These are phyloP conservation scores for Fragilariopsis cylindrus DNA, from an alignment of 108 stramenopile species.

Conservation along the genomic window DNA sequence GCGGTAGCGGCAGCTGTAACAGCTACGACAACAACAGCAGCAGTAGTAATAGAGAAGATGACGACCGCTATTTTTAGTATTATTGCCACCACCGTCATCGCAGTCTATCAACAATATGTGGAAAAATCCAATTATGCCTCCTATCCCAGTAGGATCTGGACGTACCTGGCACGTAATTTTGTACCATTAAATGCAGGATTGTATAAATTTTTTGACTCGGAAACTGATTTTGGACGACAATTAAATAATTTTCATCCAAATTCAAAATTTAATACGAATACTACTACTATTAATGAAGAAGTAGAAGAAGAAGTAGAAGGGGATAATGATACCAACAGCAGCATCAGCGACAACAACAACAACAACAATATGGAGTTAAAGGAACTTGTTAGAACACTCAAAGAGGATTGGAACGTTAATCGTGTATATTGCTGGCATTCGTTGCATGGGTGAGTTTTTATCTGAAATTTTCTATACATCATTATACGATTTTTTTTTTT, in stretches of 20 bases:
- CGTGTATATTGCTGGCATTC: constrained; percentile 71
- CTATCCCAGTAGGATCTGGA: constrained; percentile 39
- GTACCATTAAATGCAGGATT: constrained; percentile 40
- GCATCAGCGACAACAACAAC: neutral
- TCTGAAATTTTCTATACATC: too few relatives aligned
- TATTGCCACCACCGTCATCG: constrained; percentile 25
- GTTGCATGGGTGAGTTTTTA: constrained; percentile 36
- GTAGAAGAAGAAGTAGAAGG: neutral
- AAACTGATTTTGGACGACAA: constrained; percentile 51
- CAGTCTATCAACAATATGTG: constrained; percentile 36
- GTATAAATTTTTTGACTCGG: constrained; percentile 44
- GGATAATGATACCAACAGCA: neutral
- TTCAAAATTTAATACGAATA: constrained; percentile 24
- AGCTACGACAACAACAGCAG: neutral
- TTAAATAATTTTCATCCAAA: constrained; percentile 41
- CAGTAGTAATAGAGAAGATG: neutral
- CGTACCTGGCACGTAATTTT: constrained; percentile 17
- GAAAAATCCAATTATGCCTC: constrained; percentile 33
- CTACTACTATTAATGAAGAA: neutral
- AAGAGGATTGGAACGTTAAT: constrained; percentile 50
- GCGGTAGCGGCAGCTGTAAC: neutral
- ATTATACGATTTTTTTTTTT: too few relatives aligned
- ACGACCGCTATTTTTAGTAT: constrained; percentile 12
- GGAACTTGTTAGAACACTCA: constrained; percentile 41
- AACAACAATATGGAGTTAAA: constrained; percentile 22